Base-by-base conservation (phyloP, 2,329 filamentous ascomycete species). In the Ceratocystis cubensis region DNA sequence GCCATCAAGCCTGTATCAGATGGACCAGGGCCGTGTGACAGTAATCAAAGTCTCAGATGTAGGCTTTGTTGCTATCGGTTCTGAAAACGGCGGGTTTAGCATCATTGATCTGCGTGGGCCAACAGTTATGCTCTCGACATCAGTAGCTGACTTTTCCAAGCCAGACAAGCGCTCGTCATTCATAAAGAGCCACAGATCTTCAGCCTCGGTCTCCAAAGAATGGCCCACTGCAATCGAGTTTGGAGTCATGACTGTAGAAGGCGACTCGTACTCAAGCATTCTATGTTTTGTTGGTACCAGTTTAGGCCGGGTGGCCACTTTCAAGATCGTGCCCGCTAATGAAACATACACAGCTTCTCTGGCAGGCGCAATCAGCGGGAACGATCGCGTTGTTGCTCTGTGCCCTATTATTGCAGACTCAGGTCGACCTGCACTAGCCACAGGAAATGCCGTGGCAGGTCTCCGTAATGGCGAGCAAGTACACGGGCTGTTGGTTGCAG, bases 231-330 rank as follows among this genome's bases (percentile, higher is more conserved):
- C 79, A 37, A 85, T 97, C 33, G 90, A 96, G 73, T 99, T 97
- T 76, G 91, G 90, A 65, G 90, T 96, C 61, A 87, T 99, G 85
- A 95, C 89, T 2, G 78, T 96, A 3, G 94, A 97, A 56, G 89
- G 88, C n/a, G 93, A 97, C 73, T 86, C 90, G 70, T 99, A 96
- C 74, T 97, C 94, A 1, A 96, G 91, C 72, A 96, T 99, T 66
- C 85, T 88, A 67, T 88, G 94, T 70, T 95, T 97, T 71, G 89
- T 95, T 1, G 94, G 94, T 22, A 97, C 94, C 0, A 92, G 87
- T 70, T 75, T 85, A 37, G 94, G 94, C 50, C 90, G 89, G 71
- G 78, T 97, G 20, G 85, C 87, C 5, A 97, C 93, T 0, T 93
- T 97, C 77, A 96, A 96, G 77, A 80, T 99, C 25, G 78, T 97